Evolutionary conservation across 176 grass and related monocot genomes (phyloP), one percentile per base, ranked within the genome.

Genomic region (Aegilops speltoides): DNA sequence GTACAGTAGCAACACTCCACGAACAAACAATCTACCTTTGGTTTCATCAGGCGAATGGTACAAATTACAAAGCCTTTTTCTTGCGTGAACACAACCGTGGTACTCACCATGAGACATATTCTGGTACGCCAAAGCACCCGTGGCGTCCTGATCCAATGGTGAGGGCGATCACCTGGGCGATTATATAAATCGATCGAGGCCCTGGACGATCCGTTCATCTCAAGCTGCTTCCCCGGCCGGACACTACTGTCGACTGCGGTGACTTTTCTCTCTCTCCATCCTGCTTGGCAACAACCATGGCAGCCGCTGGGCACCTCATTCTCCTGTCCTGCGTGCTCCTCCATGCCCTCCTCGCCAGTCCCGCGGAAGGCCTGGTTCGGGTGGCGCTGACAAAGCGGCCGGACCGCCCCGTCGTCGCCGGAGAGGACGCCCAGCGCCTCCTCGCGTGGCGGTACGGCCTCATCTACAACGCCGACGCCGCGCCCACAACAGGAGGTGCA

Each of bases 371-470:
- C 24, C 34, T 98, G 43, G 73, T 95, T 7, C 89, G 91, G 10
- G 72, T 95, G 83, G 64, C 78, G 16, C 87, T 95, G 82, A 95
- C 89, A 80, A 98, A 93, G 91, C 79, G 32, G 24, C 85, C 73
- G 67, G 87, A 80, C 68, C 46, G 76, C 40, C 70, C 4, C 19
- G 54, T 86, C 76, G 34, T 83, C 24, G 57, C 50, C 40, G 70
- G 56, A 3, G 86, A 89, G 70, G 89, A 89, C 1, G 43, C 38
- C 34, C 73, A 72, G 56, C 75, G 61, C 13, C 81, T 88, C 41
- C 77, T 92, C 69, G 73, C 41, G 17, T 81, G 84, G 62, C 90
- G 82, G 72, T 91, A 90, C 36, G 89, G 86, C 4, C 85, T 92
- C 86, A 83, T 29, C 41, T 68, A 73, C 33, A 15, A 41, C 70